Base-by-base conservation (phyloP, 2,329 filamentous ascomycete species). In the Escovopsis sp. region DNA sequence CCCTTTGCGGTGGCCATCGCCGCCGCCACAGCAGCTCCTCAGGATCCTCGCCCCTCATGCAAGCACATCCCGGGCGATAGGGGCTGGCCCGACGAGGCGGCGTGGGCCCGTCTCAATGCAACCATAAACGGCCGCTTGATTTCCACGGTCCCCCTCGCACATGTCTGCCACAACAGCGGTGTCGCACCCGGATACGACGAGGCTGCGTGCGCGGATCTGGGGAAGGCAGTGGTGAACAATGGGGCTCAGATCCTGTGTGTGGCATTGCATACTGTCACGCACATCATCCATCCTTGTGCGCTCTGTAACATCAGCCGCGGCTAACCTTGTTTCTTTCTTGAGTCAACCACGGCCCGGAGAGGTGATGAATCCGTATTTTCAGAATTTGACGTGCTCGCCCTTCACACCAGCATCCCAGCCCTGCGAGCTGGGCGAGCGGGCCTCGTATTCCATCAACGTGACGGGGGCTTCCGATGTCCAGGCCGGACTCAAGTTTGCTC, bases 111-210 rank as follows among this genome's bases (percentile, higher is more conserved):
- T 15, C 36, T 38, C n/a, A 38, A 38, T 23, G 12, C 12, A 6
- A 38, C 36, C 6, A 15, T 38, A 4, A 23, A 23, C 6, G 36
- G 36, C 9, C 36, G 36, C 18, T 58, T 78, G 32, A 59, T 77
- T 36, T 61, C 63, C 6, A 73, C 69, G 0, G 55, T 67, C 2
- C 73, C 74, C 1, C 51, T 75, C 2, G 73, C 62, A 1, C 52
- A 63, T 2, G 57, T 65, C 2, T 78, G 73, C 52, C 72, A 77
- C 48, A 55, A 59, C 26, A 12, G 5, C 12, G 28, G 23, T 28
- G 19, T 36, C 28, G 58, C 54, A 23, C 4, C 23, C 10, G 49
- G 49, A 33, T 72, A 68, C 51, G 55, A 73, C 51, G 60, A 60
- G 30, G 52, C 48, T 3, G 55, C 50, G 18, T 76, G 72, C 49